These are phyloP conservation scores for Dactylorhiza incarnata DNA, from an alignment of 106 monocot species.

Conservation along the genomic window DNA sequence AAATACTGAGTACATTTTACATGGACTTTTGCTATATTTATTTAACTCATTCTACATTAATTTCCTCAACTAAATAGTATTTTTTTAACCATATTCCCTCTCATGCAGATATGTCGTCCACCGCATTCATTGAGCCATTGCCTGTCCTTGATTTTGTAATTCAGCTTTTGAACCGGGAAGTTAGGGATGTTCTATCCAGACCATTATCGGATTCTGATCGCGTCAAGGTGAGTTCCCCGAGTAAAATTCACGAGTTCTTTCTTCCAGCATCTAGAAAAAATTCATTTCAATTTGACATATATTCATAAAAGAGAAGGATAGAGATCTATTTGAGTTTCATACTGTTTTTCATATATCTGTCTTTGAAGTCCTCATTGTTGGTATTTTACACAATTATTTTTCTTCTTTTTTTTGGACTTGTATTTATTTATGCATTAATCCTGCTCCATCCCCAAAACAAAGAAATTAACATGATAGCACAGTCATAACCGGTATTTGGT, in stretches of 20 bases:
- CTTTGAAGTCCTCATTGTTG: background rate
- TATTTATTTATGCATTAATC: background rate
- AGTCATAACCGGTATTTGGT: no score
- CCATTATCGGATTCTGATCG: slow-evolving; percentile 78
- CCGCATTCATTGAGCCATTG: slow-evolving; percentile 84
- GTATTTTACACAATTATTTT: background rate
- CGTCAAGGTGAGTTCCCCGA: slow-evolving; percentile 55
- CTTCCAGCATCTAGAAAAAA: background rate
- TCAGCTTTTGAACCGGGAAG: slow-evolving; percentile 54
- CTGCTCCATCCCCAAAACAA: no score
- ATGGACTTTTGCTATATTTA: background rate
- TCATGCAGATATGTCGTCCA: slow-evolving; percentile 87
- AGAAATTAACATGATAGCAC: no score
- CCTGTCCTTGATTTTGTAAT: slow-evolving; percentile 84
- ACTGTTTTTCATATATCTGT: background rate
- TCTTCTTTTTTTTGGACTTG: background rate
- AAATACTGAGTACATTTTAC: background rate
- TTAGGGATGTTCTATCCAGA: slow-evolving; percentile 17
- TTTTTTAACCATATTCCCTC: background rate
- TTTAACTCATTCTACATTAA: background rate
- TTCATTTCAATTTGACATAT: background rate
- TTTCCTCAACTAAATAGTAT: background rate
- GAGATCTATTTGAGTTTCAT: background rate
- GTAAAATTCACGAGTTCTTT: background rate
- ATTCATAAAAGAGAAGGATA: background rate